These are phyloP conservation scores for Saturnispora gosingensis DNA, from an alignment of 805 yeast species.

Conservation along the genomic window DNA sequence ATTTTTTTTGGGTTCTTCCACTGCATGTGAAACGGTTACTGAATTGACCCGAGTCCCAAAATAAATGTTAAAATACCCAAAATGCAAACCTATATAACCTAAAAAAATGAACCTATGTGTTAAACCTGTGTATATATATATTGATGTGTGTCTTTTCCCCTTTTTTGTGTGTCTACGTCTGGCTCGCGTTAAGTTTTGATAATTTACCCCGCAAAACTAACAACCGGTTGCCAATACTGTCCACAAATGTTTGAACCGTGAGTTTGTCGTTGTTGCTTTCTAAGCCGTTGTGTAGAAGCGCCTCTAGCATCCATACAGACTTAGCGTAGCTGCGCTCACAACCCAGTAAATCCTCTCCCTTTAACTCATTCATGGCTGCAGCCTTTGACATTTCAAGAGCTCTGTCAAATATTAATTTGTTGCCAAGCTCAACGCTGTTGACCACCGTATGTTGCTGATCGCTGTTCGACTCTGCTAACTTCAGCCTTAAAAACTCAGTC, in stretches of 20 bases:
- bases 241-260: constrained; percentile 72
- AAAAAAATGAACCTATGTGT: neutral
- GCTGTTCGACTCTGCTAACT: constrained; percentile 39
- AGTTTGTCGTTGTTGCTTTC: constrained; percentile 61
- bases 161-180: neutral
- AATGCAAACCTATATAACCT: constrained; percentile 1
- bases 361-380: constrained; percentile 81
- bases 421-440: constrained; percentile 39
- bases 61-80: neutral
- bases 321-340: constrained; percentile 89
- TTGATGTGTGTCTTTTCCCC: neutral
- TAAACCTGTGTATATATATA: neutral
- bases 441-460: neutral
- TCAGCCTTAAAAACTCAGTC: constrained; percentile 66
- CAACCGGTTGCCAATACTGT: constrained; percentile 73
- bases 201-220: constrained; percentile 60
- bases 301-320: constrained; percentile 92
- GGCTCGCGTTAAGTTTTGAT: neutral
- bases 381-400: constrained; percentile 88
- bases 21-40: constrained; percentile 1
- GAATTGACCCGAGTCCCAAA: neutral
- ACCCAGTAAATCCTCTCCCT: constrained; percentile 56
- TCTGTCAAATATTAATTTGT: constrained; percentile 81
- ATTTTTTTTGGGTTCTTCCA: neutral
- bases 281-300: constrained; percentile 47